A percentile compares a stretch with the other conserved stretches of the same genome.
Evolutionary conservation across 768 basidiomycete species (phyloP).

Genomic region (Calocera viscosa): DNA sequence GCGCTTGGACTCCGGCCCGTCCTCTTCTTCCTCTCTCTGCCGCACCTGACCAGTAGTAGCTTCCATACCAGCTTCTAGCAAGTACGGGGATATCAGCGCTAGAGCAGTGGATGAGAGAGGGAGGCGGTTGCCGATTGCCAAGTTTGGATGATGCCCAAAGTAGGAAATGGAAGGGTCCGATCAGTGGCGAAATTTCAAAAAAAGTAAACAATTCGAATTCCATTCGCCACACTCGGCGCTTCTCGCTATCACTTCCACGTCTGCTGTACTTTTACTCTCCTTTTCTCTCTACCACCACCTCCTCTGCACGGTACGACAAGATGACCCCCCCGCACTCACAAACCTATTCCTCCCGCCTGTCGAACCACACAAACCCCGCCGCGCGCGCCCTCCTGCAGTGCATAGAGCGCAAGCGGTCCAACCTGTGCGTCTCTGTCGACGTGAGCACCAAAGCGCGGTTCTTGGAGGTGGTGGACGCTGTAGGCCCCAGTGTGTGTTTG

Average conservation of each 20-base stretch:
- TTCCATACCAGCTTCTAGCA: background rate
- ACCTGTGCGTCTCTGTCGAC: constrained; percentile 93
- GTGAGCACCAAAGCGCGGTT: constrained; percentile 70
- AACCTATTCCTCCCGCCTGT: constrained; percentile 52
- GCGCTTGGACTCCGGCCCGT: background rate
- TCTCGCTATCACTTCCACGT: no score
- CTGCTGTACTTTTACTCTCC: no score
- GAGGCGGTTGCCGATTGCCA: no score
- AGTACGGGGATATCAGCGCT: no score
- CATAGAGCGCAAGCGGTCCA: constrained; percentile 77
- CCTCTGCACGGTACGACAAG: background rate
- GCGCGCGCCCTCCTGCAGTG: constrained; percentile 65
- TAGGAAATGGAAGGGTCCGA: background rate
- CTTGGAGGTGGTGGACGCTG: constrained; percentile 71
- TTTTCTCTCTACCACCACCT: background rate
- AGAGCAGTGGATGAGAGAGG: no score
- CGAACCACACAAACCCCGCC: constrained; percentile 53
- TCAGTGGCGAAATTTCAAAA: background rate
- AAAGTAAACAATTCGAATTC: background rate
- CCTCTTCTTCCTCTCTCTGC: background rate
- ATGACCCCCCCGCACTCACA: constrained; percentile 12
- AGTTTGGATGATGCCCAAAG: background rate
- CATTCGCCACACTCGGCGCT: no score
- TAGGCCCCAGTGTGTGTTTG: constrained; percentile 82
- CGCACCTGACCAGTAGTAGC: background rate